phyloP scores from a whole-genome alignment of 2,329 filamentous ascomycete species.

The Aspergillus bombycis region DNA sequence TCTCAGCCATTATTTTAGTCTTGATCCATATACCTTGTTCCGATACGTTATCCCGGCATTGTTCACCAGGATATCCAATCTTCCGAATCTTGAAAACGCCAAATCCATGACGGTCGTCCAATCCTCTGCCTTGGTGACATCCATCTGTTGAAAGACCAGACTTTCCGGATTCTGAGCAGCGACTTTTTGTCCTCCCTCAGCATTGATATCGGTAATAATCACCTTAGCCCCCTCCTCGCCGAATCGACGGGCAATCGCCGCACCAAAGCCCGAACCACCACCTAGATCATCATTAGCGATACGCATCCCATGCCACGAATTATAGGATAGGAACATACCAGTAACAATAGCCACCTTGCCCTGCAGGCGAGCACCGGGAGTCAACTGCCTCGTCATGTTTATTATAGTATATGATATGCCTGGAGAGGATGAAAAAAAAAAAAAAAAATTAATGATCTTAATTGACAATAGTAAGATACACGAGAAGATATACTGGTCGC shows the following conservation, averaged over 20 bases:
- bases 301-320: not conserved
- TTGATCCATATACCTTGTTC: conserved; percentile 37
- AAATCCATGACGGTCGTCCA: conserved; percentile 38
- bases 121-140: conserved; percentile 38
- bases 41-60: conserved; percentile 50
- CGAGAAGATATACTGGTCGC: not conserved
- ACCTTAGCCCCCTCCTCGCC: conserved; percentile 47
- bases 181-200: conserved; percentile 35
- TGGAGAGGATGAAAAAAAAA: not conserved
- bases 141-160: conserved; percentile 38
- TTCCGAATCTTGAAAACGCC: conserved; percentile 34
- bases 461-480: not conserved
- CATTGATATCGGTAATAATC: conserved; percentile 47
- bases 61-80: conserved; percentile 51
- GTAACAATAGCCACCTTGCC: conserved; percentile 52
- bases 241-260: conserved; percentile 45
- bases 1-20: not conserved
- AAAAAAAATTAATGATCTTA: not conserved
- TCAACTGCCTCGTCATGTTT: conserved; percentile 12
- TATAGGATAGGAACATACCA: conserved; percentile 30
- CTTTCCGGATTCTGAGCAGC: conserved; percentile 32
- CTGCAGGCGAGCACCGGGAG: conserved; percentile 38
- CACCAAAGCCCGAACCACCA: conserved; percentile 48
- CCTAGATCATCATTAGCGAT: conserved; percentile 26
- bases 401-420: not conserved